These are phyloP conservation scores for Manihot esculenta DNA, from an alignment of 441 rosid genomes.

Conservation along the genomic window DNA sequence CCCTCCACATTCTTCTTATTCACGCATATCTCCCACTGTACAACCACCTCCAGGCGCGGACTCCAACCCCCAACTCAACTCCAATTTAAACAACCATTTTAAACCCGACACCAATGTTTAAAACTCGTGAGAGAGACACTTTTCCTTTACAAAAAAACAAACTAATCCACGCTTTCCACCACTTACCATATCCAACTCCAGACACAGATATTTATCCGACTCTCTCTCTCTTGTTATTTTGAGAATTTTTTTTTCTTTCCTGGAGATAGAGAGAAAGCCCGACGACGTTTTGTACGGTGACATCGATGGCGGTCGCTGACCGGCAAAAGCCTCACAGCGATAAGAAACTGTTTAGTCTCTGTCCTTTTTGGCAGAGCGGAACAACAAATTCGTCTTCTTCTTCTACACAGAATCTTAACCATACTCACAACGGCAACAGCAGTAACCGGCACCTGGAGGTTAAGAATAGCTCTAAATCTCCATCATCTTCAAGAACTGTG, in stretches of 20 bases:
- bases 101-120: constrained; percentile 19
- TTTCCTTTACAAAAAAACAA: not conserved
- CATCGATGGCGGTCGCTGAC: constrained; percentile 58
- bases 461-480: constrained; percentile 27
- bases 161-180: constrained; percentile 5
- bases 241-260: not conserved
- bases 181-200: not conserved
- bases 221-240: not conserved
- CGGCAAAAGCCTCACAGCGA: constrained; percentile 38
- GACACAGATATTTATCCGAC: no score
- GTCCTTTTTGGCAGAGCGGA: constrained; percentile 70
- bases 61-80: not conserved
- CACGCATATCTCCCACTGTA: not conserved
- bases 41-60: constrained; percentile 1
- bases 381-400: constrained; percentile 46
- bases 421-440: constrained; percentile 23
- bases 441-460: constrained; percentile 30
- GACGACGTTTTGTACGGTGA: no score
- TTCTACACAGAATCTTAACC: constrained; percentile 56
- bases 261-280: no score
- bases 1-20: not conserved
- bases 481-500: constrained; percentile 40
- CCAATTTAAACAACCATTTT: not conserved
- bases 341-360: constrained; percentile 56
- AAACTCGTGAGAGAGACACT: constrained; percentile 10